Evolutionary conservation across 179 eudicot species (phyloP).

Genomic region (Actinidia arguta): DNA sequence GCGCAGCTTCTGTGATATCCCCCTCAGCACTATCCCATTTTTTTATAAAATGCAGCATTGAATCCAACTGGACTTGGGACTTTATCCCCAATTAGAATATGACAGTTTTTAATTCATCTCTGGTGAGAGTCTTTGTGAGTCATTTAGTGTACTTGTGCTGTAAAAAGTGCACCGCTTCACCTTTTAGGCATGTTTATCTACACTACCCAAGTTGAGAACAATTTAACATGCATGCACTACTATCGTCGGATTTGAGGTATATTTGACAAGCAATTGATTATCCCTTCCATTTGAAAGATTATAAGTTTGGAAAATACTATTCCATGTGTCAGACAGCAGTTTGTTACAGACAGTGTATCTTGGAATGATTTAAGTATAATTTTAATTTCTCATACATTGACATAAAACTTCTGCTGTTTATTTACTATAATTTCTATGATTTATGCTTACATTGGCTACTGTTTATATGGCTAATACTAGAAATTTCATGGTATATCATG

Average conservation of each 20-base stretch:
- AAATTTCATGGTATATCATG: background rate
- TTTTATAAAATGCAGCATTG: too few relatives aligned
- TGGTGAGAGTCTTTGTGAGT: background rate
- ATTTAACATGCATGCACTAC: background rate
- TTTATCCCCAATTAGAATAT: too few relatives aligned
- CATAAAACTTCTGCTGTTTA: background rate
- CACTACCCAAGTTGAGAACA: background rate
- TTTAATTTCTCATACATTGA: background rate
- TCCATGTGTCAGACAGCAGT: background rate
- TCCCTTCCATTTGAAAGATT: background rate
- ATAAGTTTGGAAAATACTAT: constrained; percentile 8
- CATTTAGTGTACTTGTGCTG: background rate
- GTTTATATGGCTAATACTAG: background rate
- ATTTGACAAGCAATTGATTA: background rate
- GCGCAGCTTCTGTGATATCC: too few relatives aligned
- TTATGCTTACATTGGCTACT: background rate
- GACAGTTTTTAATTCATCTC: background rate
- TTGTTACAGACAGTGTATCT: background rate
- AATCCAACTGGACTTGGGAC: too few relatives aligned
- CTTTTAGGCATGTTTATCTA: background rate
- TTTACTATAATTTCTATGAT: background rate
- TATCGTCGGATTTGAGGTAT: background rate
- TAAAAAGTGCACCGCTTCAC: background rate
- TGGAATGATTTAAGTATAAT: background rate
- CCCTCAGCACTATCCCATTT: too few relatives aligned